A percentile compares a stretch with the other conserved stretches of the same genome.
These are phyloP conservation scores for Rhodotorula sp. DNA, from an alignment of 1,284 basidiomycete species.

Conservation along the genomic window DNA sequence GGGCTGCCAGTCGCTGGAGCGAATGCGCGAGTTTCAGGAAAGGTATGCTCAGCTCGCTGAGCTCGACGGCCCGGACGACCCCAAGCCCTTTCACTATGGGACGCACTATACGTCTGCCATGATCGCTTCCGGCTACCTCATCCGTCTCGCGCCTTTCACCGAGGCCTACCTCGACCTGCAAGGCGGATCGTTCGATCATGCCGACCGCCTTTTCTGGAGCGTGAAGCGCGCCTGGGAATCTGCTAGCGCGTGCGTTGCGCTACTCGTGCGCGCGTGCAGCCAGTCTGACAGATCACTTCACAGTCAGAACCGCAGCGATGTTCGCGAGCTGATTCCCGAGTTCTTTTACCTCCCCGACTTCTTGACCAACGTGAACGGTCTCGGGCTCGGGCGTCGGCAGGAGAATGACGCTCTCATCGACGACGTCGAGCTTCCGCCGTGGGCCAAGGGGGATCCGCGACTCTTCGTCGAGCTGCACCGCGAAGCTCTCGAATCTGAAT, in stretches of 20 bases:
- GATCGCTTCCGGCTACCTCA: slow-evolving; percentile 94
- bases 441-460: slow-evolving; percentile 82
- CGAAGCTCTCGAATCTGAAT: slow-evolving; percentile 82
- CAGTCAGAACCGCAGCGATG: slow-evolving; percentile 84
- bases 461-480: slow-evolving; percentile 82
- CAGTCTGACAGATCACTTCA: too few relatives aligned
- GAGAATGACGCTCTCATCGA: slow-evolving; percentile 79
- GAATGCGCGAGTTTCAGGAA: slow-evolving; percentile 58
- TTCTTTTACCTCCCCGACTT: slow-evolving; percentile 66
- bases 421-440: slow-evolving; percentile 84
- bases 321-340: slow-evolving; percentile 90
- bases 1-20: slow-evolving; percentile 82
- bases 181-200: slow-evolving; percentile 95
- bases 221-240: slow-evolving; percentile 33
- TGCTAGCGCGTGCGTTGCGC: slow-evolving; percentile 1
- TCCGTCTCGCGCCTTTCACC: slow-evolving; percentile 84
- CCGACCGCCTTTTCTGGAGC: slow-evolving; percentile 77
- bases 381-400: slow-evolving; percentile 74
- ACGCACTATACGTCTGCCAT: slow-evolving; percentile 96
- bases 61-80: slow-evolving; percentile 63
- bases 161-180: slow-evolving; percentile 68
- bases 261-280: not conserved
- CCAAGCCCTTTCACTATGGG: slow-evolving; percentile 70
- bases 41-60: slow-evolving; percentile 72
- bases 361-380: slow-evolving; percentile 57